Conservation (phyloP, 805 yeast genomes). For the Hyphopichia homilentoma region DNA sequence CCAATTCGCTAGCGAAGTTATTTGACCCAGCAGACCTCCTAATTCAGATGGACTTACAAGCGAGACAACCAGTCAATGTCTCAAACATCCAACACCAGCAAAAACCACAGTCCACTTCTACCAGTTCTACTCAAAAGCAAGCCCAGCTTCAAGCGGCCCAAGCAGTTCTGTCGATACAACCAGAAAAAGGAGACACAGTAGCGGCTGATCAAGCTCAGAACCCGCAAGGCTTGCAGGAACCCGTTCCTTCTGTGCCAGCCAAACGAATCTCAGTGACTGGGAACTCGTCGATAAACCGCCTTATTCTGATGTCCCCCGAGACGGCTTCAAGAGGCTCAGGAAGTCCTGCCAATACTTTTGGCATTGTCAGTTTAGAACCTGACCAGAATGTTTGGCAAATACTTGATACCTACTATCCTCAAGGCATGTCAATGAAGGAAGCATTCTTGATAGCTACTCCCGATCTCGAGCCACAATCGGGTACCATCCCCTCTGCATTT, state of each 20-base stretch:
- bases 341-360: neutral
- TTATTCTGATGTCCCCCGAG: conserved; percentile 2
- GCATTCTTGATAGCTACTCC: conserved; percentile 60
- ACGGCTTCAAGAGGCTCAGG: conserved; percentile 8
- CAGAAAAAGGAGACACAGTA: neutral
- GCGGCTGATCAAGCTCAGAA: neutral
- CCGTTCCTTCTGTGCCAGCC: neutral
- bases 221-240: no score
- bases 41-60: conserved; percentile 28
- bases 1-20: conserved; percentile 57
- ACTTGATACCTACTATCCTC: conserved; percentile 57
- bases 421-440: conserved; percentile 65
- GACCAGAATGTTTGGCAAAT: conserved; percentile 58
- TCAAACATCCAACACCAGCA: neutral
- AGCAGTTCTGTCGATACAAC: conserved; percentile 1
- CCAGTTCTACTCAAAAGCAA: conserved; percentile 2
- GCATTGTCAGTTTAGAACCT: conserved; percentile 42
- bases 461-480: no score
- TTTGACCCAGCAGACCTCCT: conserved; percentile 69
- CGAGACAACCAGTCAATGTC: conserved; percentile 5
- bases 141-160: conserved; percentile 1
- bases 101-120: no score
- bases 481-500: no score
- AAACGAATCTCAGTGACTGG: conserved; percentile 1
- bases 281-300: neutral